Evolutionary conservation across 495 filamentous ascomycete genomes (phyloP).

Genomic region (Xylaria bambusicola): DNA sequence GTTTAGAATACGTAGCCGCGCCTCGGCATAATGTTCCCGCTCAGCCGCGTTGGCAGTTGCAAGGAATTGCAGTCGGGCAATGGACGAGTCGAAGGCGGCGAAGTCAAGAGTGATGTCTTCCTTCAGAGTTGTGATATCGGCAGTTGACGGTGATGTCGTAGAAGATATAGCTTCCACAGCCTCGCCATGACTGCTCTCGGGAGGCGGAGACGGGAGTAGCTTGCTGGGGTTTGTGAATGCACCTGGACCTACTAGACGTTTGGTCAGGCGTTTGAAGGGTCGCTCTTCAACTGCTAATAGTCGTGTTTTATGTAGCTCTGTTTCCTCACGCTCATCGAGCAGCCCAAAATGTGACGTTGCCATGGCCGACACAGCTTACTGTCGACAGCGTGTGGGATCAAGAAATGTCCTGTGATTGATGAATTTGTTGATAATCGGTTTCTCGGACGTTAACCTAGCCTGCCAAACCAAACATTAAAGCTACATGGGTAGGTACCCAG

Average conservation of each 20-base stretch:
- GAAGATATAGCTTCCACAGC: slow-evolving; percentile 21
- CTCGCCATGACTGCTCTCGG: slow-evolving; percentile 53
- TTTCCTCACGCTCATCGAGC: slow-evolving; percentile 60
- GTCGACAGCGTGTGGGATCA: not conserved
- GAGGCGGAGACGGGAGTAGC: slow-evolving; percentile 68
- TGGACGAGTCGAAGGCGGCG: slow-evolving; percentile 74
- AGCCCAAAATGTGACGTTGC: slow-evolving; percentile 35
- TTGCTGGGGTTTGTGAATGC: slow-evolving; percentile 55
- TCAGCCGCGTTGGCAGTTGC: slow-evolving; percentile 80
- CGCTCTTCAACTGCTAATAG: slow-evolving; percentile 91
- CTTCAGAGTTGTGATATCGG: slow-evolving; percentile 60
- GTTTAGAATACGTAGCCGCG: slow-evolving; percentile 72
- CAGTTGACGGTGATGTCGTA: slow-evolving; percentile 35
- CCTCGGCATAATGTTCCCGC: slow-evolving; percentile 79
- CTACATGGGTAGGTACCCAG: too few relatives aligned
- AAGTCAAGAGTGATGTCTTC: slow-evolving; percentile 91
- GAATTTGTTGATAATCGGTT: not conserved
- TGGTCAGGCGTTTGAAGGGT: slow-evolving; percentile 86
- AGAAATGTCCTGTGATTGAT: slow-evolving; percentile 3
- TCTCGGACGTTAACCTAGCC: not conserved
- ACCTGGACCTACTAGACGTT: slow-evolving; percentile 69
- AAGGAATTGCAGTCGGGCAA: slow-evolving; percentile 86
- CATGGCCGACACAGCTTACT: slow-evolving; percentile 14
- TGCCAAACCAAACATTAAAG: too few relatives aligned
- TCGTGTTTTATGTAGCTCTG: slow-evolving; percentile 86